These are phyloP conservation scores for Fraxinus sp. DNA, from an alignment of 305 asterid species.

Conservation along the genomic window DNA sequence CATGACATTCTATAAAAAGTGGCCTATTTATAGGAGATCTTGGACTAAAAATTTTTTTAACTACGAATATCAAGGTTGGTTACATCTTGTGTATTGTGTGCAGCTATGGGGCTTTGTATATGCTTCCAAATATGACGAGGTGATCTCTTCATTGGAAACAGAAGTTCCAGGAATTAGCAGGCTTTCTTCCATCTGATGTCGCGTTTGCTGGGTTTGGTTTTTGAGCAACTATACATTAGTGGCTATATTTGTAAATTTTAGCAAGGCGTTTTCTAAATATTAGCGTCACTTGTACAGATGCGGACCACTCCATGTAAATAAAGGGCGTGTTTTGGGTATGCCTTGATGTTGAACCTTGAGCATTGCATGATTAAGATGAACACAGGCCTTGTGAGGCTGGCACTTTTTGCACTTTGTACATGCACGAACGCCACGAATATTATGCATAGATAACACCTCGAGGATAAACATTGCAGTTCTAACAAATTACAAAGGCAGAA, in stretches of 20 bases:
- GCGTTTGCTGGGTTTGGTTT: not conserved
- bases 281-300: not conserved
- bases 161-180: constrained; percentile 74
- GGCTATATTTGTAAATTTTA: not conserved
- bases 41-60: not conserved
- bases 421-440: not conserved
- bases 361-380: not conserved
- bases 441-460: not conserved
- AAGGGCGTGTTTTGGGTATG: not conserved
- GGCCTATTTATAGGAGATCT: not conserved
- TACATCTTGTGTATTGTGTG: constrained; percentile 13
- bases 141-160: constrained; percentile 52
- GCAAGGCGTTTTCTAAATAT: not conserved
- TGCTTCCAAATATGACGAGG: constrained; percentile 77
- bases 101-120: constrained; percentile 92
- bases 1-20: not conserved
- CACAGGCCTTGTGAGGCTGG: not conserved
- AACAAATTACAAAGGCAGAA: not conserved
- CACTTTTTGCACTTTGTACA: not conserved
- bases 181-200: not conserved
- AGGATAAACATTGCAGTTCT: not conserved
- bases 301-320: not conserved
- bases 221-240: not conserved
- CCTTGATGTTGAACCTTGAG: not conserved
- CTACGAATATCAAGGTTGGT: not conserved